Evolutionary conservation across 139 green algal species (phyloP).

Genomic region (Tetraselmis chui): DNA sequence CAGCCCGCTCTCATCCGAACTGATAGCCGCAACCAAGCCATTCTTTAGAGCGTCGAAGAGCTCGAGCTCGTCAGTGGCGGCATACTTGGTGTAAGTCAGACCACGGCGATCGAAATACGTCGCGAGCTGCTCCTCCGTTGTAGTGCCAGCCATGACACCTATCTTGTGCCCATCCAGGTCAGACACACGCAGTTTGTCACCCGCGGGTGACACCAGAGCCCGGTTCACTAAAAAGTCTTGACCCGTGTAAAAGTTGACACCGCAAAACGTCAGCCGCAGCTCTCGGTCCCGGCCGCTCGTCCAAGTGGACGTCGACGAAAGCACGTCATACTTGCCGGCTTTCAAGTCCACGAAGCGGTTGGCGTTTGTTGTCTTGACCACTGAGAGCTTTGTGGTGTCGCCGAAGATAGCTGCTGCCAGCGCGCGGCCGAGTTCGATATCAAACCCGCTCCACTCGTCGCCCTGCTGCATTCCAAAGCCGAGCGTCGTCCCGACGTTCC

Average conservation of each 20-base stretch:
- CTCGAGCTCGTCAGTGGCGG: not conserved
- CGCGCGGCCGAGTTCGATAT: not conserved
- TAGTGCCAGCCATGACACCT: not conserved
- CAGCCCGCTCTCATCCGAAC: not conserved
- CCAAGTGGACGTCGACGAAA: not conserved
- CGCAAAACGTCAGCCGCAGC: not conserved
- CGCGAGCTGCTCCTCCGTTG: not conserved
- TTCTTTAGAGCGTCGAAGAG: not conserved
- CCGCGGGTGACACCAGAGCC: not conserved
- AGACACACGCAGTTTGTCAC: not conserved
- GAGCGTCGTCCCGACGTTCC: not conserved
- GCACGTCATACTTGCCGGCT: not conserved
- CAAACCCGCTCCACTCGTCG: not conserved
- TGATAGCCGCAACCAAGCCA: not conserved
- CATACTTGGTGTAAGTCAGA: not conserved
- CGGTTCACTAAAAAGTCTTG: not conserved
- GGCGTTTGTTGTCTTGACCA: not conserved
- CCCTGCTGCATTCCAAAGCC: not conserved
- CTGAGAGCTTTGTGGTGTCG: not conserved
- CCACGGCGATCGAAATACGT: not conserved
- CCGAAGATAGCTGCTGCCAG: not conserved
- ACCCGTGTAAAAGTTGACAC: not conserved
- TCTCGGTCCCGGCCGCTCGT: not conserved
- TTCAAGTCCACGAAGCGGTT: not conserved
- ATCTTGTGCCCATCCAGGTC: not conserved